phyloP scores from a whole-genome alignment of 495 filamentous ascomycete species.

The Hypoxylon perforatum region DNA sequence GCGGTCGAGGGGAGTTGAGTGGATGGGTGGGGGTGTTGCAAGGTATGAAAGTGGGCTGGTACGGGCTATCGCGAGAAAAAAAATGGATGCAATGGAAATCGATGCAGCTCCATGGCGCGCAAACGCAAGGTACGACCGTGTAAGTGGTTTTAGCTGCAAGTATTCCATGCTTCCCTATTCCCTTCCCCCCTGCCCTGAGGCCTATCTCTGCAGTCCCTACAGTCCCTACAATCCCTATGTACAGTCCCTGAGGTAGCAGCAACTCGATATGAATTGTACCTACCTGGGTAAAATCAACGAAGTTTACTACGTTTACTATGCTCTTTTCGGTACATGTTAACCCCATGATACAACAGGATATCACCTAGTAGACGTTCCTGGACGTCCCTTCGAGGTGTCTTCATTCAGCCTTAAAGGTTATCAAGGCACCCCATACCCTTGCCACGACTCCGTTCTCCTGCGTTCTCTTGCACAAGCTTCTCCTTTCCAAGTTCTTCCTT shows the following conservation, averaged over 20 bases:
- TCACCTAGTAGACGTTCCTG: neutral
- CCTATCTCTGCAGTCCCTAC: too few species aligned
- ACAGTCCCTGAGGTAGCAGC: conserved; percentile 1
- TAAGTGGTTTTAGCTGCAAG: conserved; percentile 31
- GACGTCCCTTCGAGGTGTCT: neutral
- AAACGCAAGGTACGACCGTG: conserved; percentile 43
- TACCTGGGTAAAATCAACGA: conserved; percentile 5
- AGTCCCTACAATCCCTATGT: too few species aligned
- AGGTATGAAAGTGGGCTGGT: conserved; percentile 27
- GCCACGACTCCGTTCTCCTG: conserved; percentile 6
- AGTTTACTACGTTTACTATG: conserved; percentile 22
- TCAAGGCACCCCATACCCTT: conserved; percentile 16
- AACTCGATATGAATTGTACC: too few species aligned
- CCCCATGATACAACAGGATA: neutral
- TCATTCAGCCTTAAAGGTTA: conserved; percentile 39
- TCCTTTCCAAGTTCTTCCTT: conserved; percentile 17
- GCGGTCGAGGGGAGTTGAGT: conserved; percentile 5
- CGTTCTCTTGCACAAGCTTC: conserved; percentile 3
- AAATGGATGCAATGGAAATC: conserved; percentile 28
- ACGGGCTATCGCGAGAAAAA: conserved; percentile 11
- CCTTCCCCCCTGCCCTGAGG: too few species aligned
- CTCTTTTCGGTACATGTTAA: conserved; percentile 1
- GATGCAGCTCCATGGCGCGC: neutral
- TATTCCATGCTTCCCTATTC: conserved; percentile 13
- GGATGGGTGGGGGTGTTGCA: conserved; percentile 14